Conservation (phyloP, 2,329 filamentous ascomycete genomes). For the Alternaria panax region DNA sequence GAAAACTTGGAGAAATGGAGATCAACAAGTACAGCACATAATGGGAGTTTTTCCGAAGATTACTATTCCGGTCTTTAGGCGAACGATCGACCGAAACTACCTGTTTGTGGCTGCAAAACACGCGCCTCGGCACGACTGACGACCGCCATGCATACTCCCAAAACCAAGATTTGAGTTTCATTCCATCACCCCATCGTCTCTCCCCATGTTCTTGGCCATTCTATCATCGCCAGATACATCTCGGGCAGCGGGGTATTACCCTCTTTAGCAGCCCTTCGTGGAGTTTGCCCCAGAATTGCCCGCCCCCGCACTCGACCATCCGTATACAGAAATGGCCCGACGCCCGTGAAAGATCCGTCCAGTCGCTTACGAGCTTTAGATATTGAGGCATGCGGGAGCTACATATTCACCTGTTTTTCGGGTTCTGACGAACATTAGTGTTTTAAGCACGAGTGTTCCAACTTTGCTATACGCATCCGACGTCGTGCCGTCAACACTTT, state of each 20-base stretch:
- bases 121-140: neutral
- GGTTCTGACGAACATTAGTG: conserved; percentile 11
- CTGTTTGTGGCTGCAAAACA: neutral
- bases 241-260: conserved; percentile 16
- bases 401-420: conserved; percentile 33
- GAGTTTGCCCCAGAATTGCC: conserved; percentile 19
- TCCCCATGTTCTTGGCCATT: neutral
- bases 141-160: neutral
- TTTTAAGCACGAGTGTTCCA: conserved; percentile 10
- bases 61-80: neutral
- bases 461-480: conserved; percentile 9
- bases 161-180: neutral
- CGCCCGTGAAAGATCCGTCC: conserved; percentile 26
- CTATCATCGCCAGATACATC: neutral
- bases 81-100: neutral
- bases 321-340: conserved; percentile 33
- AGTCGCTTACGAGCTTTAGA: conserved; percentile 21
- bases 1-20: neutral
- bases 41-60: neutral
- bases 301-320: conserved; percentile 34
- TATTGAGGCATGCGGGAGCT: conserved; percentile 22
- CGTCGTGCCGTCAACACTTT: conserved; percentile 5
- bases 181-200: conserved; percentile 2
- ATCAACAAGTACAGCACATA: accelerated
- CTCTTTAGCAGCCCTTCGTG: conserved; percentile 18